Percentiles rank a stretch among this genome's conserved stretches.
phyloP scores from a whole-genome alignment of 1,284 basidiomycete species.

The Trametes pubescens region DNA sequence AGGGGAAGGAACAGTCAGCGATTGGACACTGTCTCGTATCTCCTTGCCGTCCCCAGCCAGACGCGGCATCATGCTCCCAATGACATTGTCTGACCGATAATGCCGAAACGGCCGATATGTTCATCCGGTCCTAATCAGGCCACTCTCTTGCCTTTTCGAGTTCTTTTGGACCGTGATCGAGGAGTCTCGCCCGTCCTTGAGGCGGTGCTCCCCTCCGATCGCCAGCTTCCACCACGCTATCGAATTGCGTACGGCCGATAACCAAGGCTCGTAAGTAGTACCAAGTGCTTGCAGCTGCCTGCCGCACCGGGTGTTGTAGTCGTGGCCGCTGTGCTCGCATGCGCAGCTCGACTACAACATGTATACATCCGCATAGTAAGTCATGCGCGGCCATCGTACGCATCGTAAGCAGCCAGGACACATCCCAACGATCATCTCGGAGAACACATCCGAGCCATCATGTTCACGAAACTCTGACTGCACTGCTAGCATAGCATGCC shows the following conservation, averaged over 20 bases:
- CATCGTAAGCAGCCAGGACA: constrained; percentile 2
- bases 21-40: neutral
- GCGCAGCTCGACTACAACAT: too few species aligned
- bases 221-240: neutral
- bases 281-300: too few species aligned
- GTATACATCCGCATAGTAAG: neutral
- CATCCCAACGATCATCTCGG: neutral
- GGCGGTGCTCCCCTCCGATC: constrained; percentile 9
- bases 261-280: too few species aligned
- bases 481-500: neutral
- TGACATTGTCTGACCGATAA: constrained; percentile 1
- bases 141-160: neutral
- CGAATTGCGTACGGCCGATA: too few species aligned
- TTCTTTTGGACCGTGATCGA: neutral
- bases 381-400: constrained; percentile 9
- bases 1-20: constrained; percentile 20
- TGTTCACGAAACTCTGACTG: too few species aligned
- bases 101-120: constrained; percentile 8
- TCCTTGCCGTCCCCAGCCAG: neutral
- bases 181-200: neutral
- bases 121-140: constrained; percentile 1
- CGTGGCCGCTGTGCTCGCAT: too few species aligned
- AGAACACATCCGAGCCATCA: neutral
- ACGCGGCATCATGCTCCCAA: neutral
- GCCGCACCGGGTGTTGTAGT: too few species aligned